Evolutionary conservation across 129 eudicot species (phyloP).

Genomic region (Apium graveolens): DNA sequence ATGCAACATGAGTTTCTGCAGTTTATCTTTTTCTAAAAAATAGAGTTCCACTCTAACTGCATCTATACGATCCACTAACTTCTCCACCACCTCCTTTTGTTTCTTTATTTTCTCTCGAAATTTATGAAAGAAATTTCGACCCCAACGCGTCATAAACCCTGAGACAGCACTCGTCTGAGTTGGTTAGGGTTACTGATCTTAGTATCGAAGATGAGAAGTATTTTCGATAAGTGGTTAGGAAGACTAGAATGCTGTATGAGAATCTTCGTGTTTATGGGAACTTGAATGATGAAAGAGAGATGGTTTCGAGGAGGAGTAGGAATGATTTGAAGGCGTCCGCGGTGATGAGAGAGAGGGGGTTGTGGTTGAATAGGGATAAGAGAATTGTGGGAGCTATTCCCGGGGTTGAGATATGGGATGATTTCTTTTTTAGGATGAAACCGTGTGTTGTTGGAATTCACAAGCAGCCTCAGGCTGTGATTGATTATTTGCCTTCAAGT

Average conservation of each 20-base stretch:
- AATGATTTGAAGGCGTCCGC: slow-evolving; percentile 51
- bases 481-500: slow-evolving; percentile 50
- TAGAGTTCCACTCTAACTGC: no score
- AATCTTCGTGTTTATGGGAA: slow-evolving; percentile 41
- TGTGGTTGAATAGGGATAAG: slow-evolving; percentile 66
- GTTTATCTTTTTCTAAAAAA: no score
- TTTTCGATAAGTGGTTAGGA: slow-evolving; percentile 43
- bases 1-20: no score
- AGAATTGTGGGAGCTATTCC: slow-evolving; percentile 64
- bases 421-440: slow-evolving; percentile 60
- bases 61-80: no score
- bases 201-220: slow-evolving; percentile 46
- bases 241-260: slow-evolving; percentile 53
- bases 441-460: slow-evolving; percentile 69
- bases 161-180: slow-evolving; percentile 55
- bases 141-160: no score
- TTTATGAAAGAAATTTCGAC: no score
- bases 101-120: no score
- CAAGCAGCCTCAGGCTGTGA: slow-evolving; percentile 65
- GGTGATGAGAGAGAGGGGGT: slow-evolving; percentile 44
- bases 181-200: slow-evolving; percentile 62
- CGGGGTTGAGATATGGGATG: slow-evolving; percentile 52
- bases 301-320: slow-evolving; percentile 26
- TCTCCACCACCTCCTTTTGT: no score
- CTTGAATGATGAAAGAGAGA: slow-evolving; percentile 36